Evolutionary conservation across 164 flowering plant species (phyloP).

Genomic region (Magnolia kwangsiensis): DNA sequence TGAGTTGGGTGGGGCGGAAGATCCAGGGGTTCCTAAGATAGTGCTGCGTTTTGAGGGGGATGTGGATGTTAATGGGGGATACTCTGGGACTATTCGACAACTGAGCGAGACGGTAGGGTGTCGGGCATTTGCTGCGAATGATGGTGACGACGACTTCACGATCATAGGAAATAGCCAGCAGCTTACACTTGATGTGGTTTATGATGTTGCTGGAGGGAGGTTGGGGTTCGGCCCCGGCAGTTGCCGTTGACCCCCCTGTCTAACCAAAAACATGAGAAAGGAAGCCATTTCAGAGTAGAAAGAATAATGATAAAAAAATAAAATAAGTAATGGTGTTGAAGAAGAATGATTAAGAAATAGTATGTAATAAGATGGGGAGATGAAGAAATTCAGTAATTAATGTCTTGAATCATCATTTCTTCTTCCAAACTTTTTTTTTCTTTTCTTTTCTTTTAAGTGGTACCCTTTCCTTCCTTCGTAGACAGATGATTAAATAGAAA

Average conservation of each 20-base stretch:
- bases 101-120: conserved; percentile 23
- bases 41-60: conserved; percentile 5
- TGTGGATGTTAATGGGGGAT: conserved; percentile 17
- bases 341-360: too few relatives aligned
- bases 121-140: conserved; percentile 28
- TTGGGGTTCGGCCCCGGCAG: conserved; percentile 11
- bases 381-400: too few relatives aligned
- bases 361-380: too few relatives aligned
- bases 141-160: background rate
- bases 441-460: too few relatives aligned
- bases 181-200: conserved; percentile 6
- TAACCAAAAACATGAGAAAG: too few relatives aligned
- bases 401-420: too few relatives aligned
- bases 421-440: too few relatives aligned
- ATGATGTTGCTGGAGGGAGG: conserved; percentile 2
- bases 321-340: too few relatives aligned
- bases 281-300: too few relatives aligned
- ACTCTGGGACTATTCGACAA: conserved; percentile 22
- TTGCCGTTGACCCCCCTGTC: background rate
- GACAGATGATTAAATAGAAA: too few relatives aligned
- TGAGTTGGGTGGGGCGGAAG: background rate
- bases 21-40: background rate
- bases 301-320: too few relatives aligned
- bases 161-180: conserved; percentile 17
- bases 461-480: too few relatives aligned